Evolutionary conservation across 2,329 filamentous ascomycete species (phyloP).

Genomic region (Leptosphaerulina australis): DNA sequence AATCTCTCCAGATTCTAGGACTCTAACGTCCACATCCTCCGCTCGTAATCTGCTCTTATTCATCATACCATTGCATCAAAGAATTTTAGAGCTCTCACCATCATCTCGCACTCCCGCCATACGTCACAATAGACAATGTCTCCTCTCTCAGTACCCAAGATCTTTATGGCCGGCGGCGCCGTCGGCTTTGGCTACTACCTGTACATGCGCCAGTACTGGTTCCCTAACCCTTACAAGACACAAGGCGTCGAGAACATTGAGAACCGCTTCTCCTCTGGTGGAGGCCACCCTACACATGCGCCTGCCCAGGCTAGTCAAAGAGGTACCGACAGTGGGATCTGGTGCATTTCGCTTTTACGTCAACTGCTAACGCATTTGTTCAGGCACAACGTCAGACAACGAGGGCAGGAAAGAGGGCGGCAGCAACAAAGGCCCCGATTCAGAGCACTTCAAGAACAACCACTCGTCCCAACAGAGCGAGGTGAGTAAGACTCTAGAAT

Average conservation of each 20-base stretch:
- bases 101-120: background rate
- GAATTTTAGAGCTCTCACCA: background rate
- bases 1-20: constrained; percentile 1
- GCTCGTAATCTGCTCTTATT: constrained; percentile 8
- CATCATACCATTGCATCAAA: constrained; percentile 3
- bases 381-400: constrained; percentile 32
- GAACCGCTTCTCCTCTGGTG: constrained; percentile 41
- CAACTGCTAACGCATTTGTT: background rate
- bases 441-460: constrained; percentile 36
- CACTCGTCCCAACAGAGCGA: constrained; percentile 34
- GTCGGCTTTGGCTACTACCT: constrained; percentile 47
- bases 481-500: constrained; percentile 19
- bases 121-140: constrained; percentile 31
- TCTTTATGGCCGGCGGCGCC: constrained; percentile 46
- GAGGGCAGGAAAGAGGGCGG: constrained; percentile 33
- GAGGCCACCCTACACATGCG: constrained; percentile 40
- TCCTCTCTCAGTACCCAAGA: constrained; percentile 44
- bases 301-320: constrained; percentile 36
- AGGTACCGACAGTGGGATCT: constrained; percentile 29
- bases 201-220: constrained; percentile 48
- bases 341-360: background rate
- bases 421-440: constrained; percentile 36
- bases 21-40: constrained; percentile 4
- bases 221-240: constrained; percentile 48
- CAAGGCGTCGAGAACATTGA: constrained; percentile 44